Evolutionary conservation across 1,284 basidiomycete genomes (phyloP).

Genomic region (Boletus albobrunnescens): DNA sequence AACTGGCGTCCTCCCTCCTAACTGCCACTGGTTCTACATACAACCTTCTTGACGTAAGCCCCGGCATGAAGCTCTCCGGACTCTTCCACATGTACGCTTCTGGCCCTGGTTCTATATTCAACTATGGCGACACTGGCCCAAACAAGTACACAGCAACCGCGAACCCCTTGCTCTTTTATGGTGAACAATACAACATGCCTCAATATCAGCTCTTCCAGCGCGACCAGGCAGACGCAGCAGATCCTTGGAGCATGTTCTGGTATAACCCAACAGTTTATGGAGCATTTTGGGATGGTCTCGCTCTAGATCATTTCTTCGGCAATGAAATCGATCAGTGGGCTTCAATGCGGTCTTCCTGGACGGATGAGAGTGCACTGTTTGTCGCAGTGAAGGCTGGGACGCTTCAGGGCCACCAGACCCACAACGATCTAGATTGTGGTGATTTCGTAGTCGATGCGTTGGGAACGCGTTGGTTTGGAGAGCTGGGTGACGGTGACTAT

Average conservation of each 20-base stretch:
- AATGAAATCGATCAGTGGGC: slow-evolving; percentile 76
- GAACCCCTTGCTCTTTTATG: slow-evolving; percentile 74
- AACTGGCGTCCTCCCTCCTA: slow-evolving; percentile 81
- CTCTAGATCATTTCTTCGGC: slow-evolving; percentile 82
- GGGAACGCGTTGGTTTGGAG: slow-evolving; percentile 93
- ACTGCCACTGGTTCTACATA: slow-evolving; percentile 85
- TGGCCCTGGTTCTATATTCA: slow-evolving; percentile 85
- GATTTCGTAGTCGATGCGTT: slow-evolving; percentile 95
- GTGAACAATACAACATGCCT: slow-evolving; percentile 62
- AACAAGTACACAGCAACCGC: slow-evolving; percentile 90
- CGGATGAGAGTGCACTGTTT: slow-evolving; percentile 78
- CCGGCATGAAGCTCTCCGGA: slow-evolving; percentile 72
- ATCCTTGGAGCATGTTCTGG: slow-evolving; percentile 98
- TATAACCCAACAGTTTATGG: slow-evolving; percentile 82
- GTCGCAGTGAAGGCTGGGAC: slow-evolving; percentile 87
- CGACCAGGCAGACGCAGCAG: slow-evolving; percentile 83
- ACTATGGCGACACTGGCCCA: slow-evolving; percentile 91
- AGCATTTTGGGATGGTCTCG: slow-evolving; percentile 86
- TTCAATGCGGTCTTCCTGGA: slow-evolving; percentile 91
- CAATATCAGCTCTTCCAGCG: slow-evolving; percentile 87
- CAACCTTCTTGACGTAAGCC: slow-evolving; percentile 67
- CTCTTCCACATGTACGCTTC: slow-evolving; percentile 88
- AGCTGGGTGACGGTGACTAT: slow-evolving; percentile 90
- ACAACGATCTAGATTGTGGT: slow-evolving; percentile 90
- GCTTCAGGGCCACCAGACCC: slow-evolving; percentile 79